Conservation (phyloP, 805 yeast species). For the Metschnikowia kunwiensis region DNA sequence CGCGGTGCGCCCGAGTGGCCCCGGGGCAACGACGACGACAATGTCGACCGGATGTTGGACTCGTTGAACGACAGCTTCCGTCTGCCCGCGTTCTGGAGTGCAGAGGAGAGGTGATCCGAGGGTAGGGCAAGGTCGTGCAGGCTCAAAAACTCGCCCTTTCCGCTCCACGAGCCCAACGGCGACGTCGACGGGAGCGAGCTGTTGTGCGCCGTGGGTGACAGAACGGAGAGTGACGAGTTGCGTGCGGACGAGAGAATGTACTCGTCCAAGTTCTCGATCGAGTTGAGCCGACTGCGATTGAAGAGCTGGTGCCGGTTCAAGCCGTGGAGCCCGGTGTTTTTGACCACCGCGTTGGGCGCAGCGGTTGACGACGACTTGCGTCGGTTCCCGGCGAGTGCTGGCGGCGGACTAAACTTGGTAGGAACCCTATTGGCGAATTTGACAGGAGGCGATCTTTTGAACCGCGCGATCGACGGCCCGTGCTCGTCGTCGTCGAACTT, state of each 20-base stretch:
- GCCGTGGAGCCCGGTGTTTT: slow-evolving; percentile 23
- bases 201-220: slow-evolving; percentile 28
- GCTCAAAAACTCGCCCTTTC: slow-evolving; percentile 10
- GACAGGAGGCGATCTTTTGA: slow-evolving; percentile 32
- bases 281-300: slow-evolving; percentile 40
- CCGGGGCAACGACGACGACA: slow-evolving; percentile 27
- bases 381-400: slow-evolving; percentile 23
- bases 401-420: slow-evolving; percentile 38
- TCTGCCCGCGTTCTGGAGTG: slow-evolving; percentile 22
- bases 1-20: slow-evolving; percentile 6
- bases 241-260: slow-evolving; percentile 41
- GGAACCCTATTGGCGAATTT: slow-evolving; percentile 45
- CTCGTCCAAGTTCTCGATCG: slow-evolving; percentile 41
- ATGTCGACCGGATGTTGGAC: slow-evolving; percentile 41
- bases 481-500: slow-evolving; percentile 25
- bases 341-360: slow-evolving; percentile 15
- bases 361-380: slow-evolving; percentile 31
- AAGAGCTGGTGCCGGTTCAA: slow-evolving; percentile 28
- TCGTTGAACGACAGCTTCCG: slow-evolving; percentile 44
- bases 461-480: slow-evolving; percentile 2
- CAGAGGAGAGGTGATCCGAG: slow-evolving; percentile 22
- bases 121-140: slow-evolving; percentile 14
- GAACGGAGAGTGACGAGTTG: slow-evolving; percentile 32
- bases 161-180: slow-evolving; percentile 25
- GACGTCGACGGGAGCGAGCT: slow-evolving; percentile 22